Evolutionary conservation across 1,139 yeast genomes (phyloP).

Genomic region (Eremothecium sinecaudum): DNA sequence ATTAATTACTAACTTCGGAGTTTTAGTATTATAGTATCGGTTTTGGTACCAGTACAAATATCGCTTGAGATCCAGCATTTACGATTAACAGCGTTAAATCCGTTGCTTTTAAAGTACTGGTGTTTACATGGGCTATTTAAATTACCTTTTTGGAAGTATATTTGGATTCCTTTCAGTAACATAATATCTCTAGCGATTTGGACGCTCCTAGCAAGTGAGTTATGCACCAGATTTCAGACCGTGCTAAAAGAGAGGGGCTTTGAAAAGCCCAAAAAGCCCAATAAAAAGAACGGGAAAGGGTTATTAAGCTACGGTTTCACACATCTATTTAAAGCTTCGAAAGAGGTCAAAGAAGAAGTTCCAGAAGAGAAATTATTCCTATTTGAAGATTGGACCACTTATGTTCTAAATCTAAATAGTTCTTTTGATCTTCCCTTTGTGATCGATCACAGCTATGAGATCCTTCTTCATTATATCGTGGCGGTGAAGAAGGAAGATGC

Average conservation of each 20-base stretch:
- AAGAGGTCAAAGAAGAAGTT: neutral
- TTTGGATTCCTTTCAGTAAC: constrained; percentile 3
- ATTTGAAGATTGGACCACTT: constrained; percentile 1
- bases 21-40: constrained; percentile 1
- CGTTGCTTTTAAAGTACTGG: constrained; percentile 3
- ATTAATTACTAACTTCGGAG: neutral
- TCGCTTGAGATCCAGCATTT: constrained; percentile 3
- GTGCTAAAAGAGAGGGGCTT: neutral
- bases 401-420: constrained; percentile 2
- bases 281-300: neutral
- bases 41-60: constrained; percentile 2
- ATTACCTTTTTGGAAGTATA: neutral
- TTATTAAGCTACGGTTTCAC: neutral
- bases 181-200: constrained; percentile 2
- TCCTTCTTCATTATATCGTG: neutral
- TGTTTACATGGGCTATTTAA: constrained; percentile 3
- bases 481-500: constrained; percentile 3
- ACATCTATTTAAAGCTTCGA: neutral
- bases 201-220: constrained; percentile 1
- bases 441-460: neutral
- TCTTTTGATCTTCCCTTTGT: constrained; percentile 2
- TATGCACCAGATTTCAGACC: constrained; percentile 1
- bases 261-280: neutral
- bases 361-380: constrained; percentile 1
- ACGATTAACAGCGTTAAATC: neutral